Percentiles rank a stretch among this genome's conserved stretches.
Evolutionary conservation across 257 asterid genomes (phyloP).

Genomic region (Orobanche coerulescens): DNA sequence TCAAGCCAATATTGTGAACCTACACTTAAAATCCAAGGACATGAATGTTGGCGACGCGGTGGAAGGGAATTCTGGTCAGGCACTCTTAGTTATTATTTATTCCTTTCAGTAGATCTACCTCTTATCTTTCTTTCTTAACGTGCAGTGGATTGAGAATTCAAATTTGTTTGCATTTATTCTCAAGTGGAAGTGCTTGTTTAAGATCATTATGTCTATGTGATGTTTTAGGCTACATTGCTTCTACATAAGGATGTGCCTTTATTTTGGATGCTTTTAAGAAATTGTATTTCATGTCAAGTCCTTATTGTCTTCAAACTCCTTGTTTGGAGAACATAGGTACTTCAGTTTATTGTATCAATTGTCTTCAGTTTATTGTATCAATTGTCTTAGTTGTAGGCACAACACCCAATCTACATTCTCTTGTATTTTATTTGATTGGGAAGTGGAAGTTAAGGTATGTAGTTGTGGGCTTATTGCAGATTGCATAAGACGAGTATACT

Average conservation of each 20-base stretch:
- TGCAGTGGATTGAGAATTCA: not conserved
- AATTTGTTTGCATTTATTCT: not conserved
- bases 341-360: too few relatives aligned
- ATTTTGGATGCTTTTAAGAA: not conserved
- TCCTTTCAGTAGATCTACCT: conserved; percentile 1
- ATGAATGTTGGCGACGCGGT: conserved; percentile 24
- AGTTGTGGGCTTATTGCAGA: not conserved
- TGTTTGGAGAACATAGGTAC: too few relatives aligned
- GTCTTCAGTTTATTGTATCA: too few relatives aligned
- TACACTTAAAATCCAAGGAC: conserved; percentile 33
- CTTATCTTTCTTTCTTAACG: not conserved
- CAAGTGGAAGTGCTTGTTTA: not conserved
- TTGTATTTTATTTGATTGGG: too few relatives aligned
- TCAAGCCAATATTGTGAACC: conserved; percentile 39
- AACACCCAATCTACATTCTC: too few relatives aligned
- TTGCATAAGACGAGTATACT: not conserved
- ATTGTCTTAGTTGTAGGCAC: too few relatives aligned
- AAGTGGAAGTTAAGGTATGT: too few relatives aligned
- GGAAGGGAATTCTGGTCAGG: conserved; percentile 35
- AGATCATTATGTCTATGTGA: too few relatives aligned
- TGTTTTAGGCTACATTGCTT: too few relatives aligned
- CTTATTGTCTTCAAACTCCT: too few relatives aligned
- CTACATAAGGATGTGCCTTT: not conserved
- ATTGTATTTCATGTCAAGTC: too few relatives aligned
- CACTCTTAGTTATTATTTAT: not conserved